Conservation (phyloP, 805 yeast genomes). For the Saturnispora quitensis region DNA sequence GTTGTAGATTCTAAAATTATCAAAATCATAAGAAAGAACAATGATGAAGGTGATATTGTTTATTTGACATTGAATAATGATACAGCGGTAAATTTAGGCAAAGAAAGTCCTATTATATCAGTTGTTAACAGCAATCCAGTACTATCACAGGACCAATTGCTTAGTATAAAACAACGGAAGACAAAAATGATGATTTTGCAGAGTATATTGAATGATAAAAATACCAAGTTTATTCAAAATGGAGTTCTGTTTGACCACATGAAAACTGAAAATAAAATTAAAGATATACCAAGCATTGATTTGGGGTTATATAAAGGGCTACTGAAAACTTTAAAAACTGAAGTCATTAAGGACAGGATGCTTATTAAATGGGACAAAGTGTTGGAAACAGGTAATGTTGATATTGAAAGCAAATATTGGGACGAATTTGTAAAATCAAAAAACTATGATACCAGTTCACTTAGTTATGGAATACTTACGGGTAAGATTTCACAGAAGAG, state of each 20-base stretch:
- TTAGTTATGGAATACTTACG: neutral
- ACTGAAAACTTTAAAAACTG: neutral
- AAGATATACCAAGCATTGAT: neutral
- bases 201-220: neutral
- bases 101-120: neutral
- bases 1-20: slow-evolving; percentile 3
- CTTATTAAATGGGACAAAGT: neutral
- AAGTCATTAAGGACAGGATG: neutral
- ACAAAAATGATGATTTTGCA: neutral
- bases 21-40: neutral
- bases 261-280: neutral
- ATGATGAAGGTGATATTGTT: neutral
- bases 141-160: neutral
- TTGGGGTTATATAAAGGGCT: neutral
- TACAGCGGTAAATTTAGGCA: neutral
- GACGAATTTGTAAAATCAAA: neutral
- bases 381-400: neutral
- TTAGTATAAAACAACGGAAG: neutral
- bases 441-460: neutral
- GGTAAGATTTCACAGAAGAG: neutral
- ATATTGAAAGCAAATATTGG: neutral
- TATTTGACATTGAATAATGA: neutral
- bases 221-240: neutral
- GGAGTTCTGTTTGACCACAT: neutral
- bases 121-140: slow-evolving; percentile 1